These are phyloP conservation scores for Pythium pyrilobum DNA, from an alignment of 352 stramenopile species.

Conservation along the genomic window DNA sequence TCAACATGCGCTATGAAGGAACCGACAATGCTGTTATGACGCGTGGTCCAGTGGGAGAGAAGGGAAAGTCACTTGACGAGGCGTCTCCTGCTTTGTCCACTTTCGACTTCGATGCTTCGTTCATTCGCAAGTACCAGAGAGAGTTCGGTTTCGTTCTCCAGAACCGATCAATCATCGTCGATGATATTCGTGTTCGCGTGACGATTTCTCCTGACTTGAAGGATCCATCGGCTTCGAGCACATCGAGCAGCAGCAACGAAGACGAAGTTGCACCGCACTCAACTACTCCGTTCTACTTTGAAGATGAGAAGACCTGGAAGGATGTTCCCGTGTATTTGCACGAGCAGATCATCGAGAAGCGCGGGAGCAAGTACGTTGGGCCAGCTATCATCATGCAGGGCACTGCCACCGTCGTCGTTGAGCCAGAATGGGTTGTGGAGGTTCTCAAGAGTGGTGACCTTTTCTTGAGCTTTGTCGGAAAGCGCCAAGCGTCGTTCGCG, in stretches of 20 bases:
- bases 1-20: slow-evolving; percentile 98
- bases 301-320: slow-evolving; percentile 69
- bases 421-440: slow-evolving; percentile 92
- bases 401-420: slow-evolving; percentile 97
- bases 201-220: slow-evolving; percentile 83
- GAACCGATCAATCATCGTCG: slow-evolving; percentile 91
- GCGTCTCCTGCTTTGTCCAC: slow-evolving; percentile 28
- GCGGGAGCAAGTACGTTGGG: slow-evolving; percentile 65
- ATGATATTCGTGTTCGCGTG: slow-evolving; percentile 96
- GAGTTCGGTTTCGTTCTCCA: slow-evolving; percentile 98
- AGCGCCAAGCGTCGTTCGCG: slow-evolving; percentile 24
- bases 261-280: slow-evolving; percentile 35
- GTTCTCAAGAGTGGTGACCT: slow-evolving; percentile 95
- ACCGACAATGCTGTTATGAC: slow-evolving; percentile 99
- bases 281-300: slow-evolving; percentile 77
- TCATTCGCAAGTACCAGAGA: slow-evolving; percentile 92
- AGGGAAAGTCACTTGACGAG: slow-evolving; percentile 25
- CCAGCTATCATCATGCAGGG: slow-evolving; percentile 97
- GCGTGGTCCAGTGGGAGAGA: slow-evolving; percentile 45
- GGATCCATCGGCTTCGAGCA: slow-evolving; percentile 12
- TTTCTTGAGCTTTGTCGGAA: slow-evolving; percentile 74
- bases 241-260: slow-evolving; percentile 7
- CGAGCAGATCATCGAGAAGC: slow-evolving; percentile 79
- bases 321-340: slow-evolving; percentile 93
- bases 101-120: slow-evolving; percentile 87